phyloP scores from a whole-genome alignment of 352 stramenopile genomes.

The Globisporangium solare region DNA sequence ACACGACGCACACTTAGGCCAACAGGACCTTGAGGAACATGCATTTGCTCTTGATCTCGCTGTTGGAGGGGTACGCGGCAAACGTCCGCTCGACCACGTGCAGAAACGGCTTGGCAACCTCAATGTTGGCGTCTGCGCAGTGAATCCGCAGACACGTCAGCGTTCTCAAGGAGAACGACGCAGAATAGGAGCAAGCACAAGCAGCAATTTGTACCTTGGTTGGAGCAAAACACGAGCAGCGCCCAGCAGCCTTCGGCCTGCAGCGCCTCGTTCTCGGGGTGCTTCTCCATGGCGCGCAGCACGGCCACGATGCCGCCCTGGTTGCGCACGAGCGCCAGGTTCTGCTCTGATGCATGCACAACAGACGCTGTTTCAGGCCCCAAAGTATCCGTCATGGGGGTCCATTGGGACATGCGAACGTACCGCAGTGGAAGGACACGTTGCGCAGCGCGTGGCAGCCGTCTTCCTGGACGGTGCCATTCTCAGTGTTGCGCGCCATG shows the following conservation, averaged over 20 bases:
- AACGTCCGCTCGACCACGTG: constrained; percentile 43
- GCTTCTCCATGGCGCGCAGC: constrained; percentile 53
- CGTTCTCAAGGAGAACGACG: not conserved
- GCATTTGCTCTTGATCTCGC: constrained; percentile 63
- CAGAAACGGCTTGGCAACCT: constrained; percentile 37
- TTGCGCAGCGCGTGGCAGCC: constrained; percentile 78
- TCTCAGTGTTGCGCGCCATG: constrained; percentile 61
- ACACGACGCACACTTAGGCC: constrained; percentile 14
- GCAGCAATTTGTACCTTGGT: constrained; percentile 36
- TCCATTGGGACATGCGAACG: constrained; percentile 1
- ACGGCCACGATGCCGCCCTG: constrained; percentile 64
- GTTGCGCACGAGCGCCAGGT: constrained; percentile 51
- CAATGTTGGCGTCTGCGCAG: constrained; percentile 53
- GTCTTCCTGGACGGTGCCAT: constrained; percentile 58
- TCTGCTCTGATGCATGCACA: constrained; percentile 32
- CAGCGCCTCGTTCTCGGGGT: constrained; percentile 59
- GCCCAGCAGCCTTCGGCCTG: constrained; percentile 72
- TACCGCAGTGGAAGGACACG: constrained; percentile 63
- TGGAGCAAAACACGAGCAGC: constrained; percentile 77
- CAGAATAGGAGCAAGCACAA: not conserved
- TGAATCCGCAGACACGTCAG: not conserved
- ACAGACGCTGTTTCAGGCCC: too few relatives aligned
- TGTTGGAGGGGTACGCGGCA: constrained; percentile 36
- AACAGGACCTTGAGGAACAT: constrained; percentile 59
- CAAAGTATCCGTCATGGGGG: too few relatives aligned